These are phyloP conservation scores for Eruca vesicaria DNA, from an alignment of 441 rosid species.

Conservation along the genomic window DNA sequence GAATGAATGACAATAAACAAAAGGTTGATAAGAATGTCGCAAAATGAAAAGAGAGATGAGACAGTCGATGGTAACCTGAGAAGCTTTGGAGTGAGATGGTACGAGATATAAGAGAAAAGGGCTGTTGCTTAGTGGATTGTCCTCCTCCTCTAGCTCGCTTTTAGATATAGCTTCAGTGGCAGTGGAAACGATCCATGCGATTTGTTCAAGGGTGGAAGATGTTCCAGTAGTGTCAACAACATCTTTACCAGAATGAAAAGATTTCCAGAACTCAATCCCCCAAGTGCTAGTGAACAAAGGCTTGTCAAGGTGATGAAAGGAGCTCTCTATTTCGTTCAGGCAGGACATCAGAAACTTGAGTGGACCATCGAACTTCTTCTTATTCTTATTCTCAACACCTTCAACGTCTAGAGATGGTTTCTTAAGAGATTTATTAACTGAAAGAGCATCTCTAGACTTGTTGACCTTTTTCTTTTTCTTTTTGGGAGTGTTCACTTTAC, in stretches of 20 bases:
- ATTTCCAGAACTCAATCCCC: slow-evolving; percentile 87
- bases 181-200: slow-evolving; percentile 78
- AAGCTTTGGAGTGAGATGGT: slow-evolving; percentile 77
- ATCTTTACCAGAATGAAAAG: slow-evolving; percentile 51
- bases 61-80: slow-evolving; percentile 48
- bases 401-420: slow-evolving; percentile 26
- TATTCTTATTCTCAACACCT: slow-evolving; percentile 1
- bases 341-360: slow-evolving; percentile 60
- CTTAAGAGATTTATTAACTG: background rate
- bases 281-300: slow-evolving; percentile 59
- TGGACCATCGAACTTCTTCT: slow-evolving; percentile 40
- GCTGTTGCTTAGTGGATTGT: slow-evolving; percentile 42
- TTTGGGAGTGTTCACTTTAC: slow-evolving; percentile 36
- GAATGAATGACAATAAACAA: slow-evolving; percentile 14
- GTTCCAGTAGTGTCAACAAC: slow-evolving; percentile 67
- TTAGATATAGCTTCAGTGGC: slow-evolving; percentile 75
- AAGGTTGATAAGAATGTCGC: background rate
- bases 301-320: slow-evolving; percentile 39
- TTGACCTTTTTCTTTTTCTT: slow-evolving; percentile 38
- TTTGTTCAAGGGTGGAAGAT: slow-evolving; percentile 58
- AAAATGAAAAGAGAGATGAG: background rate
- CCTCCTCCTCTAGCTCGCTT: slow-evolving; percentile 55
- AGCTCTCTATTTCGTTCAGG: slow-evolving; percentile 59
- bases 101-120: slow-evolving; percentile 87
- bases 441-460: slow-evolving; percentile 20